Evolutionary conservation across 371 early-diverging fungal species (phyloP).

Genomic region (Entomophthora muscae): DNA sequence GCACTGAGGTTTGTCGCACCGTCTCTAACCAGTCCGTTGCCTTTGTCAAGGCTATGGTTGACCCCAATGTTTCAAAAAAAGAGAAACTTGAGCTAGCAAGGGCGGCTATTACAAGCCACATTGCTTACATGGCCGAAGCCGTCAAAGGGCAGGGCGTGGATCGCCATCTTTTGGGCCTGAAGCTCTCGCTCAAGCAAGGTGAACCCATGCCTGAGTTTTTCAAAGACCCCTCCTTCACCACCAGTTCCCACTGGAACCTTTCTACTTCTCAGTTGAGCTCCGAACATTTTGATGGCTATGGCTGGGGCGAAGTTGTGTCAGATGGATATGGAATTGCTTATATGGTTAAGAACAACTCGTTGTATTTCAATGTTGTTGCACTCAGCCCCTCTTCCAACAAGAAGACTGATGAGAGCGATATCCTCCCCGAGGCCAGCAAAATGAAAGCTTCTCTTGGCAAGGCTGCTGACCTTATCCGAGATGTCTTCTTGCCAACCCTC

Average conservation of each 20-base stretch:
- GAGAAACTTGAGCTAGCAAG: slow-evolving; percentile 48
- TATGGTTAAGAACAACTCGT: slow-evolving; percentile 66
- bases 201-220: slow-evolving; percentile 72
- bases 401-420: not conserved
- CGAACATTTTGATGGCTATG: slow-evolving; percentile 82
- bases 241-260: slow-evolving; percentile 80
- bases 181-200: slow-evolving; percentile 35
- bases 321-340: slow-evolving; percentile 91
- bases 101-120: slow-evolving; percentile 56
- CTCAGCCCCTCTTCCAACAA: slow-evolving; percentile 33
- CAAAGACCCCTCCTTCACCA: slow-evolving; percentile 57
- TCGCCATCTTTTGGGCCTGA: slow-evolving; percentile 72
- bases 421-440: not conserved
- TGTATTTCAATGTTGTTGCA: slow-evolving; percentile 75
- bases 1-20: slow-evolving; percentile 89
- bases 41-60: slow-evolving; percentile 76
- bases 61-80: slow-evolving; percentile 24
- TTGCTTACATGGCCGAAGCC: slow-evolving; percentile 58
- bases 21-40: slow-evolving; percentile 59
- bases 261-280: slow-evolving; percentile 84
- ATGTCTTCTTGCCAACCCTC: not conserved
- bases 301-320: slow-evolving; percentile 93
- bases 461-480: not conserved
- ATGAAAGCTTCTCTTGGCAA: not conserved
- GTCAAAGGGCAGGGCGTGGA: slow-evolving; percentile 78